Evolutionary conservation across 257 asterid genomes (phyloP).

Genomic region (Schizonepeta tenuifolia): DNA sequence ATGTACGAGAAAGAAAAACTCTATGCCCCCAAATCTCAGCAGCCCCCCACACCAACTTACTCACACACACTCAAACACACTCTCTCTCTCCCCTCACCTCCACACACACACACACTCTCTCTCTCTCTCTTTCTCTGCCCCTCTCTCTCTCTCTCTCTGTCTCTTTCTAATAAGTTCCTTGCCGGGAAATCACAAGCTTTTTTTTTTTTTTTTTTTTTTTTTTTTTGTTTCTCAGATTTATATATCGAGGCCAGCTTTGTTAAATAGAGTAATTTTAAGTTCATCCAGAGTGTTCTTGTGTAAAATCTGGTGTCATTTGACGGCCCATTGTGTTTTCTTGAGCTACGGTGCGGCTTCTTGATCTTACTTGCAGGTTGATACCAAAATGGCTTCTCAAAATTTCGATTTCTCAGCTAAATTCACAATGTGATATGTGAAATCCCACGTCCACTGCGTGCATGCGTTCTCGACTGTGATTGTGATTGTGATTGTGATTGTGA

Average conservation of each 20-base stretch:
- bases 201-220: slow-evolving; percentile 23
- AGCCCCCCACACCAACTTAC: slow-evolving; percentile 27
- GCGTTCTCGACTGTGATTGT: slow-evolving; percentile 26
- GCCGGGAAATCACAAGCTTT: slow-evolving; percentile 40
- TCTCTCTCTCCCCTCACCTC: background rate
- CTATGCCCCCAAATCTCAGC: slow-evolving; percentile 56
- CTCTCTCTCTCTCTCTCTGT: slow-evolving; percentile 7
- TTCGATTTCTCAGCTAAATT: slow-evolving; percentile 35
- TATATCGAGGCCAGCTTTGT: slow-evolving; percentile 25
- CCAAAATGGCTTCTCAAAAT: slow-evolving; percentile 41
- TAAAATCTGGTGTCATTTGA: slow-evolving; percentile 42
- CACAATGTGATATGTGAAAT: slow-evolving; percentile 67
- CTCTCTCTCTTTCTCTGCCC: slow-evolving; percentile 24
- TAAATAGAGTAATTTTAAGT: slow-evolving; percentile 12
- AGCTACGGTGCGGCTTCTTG: slow-evolving; percentile 53
- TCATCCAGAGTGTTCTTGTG: slow-evolving; percentile 20
- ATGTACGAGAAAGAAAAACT: slow-evolving; percentile 46
- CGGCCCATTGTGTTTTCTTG: slow-evolving; percentile 40
- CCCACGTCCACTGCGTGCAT: slow-evolving; percentile 31
- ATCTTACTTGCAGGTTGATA: slow-evolving; percentile 50
- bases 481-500: slow-evolving; percentile 32
- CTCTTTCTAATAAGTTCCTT: slow-evolving; percentile 26
- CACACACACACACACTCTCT: too few species aligned
- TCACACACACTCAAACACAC: slow-evolving; percentile 26
- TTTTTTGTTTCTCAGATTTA: slow-evolving; percentile 28